Conservation (phyloP, 768 basidiomycete genomes). For the Mycena amicta region DNA sequence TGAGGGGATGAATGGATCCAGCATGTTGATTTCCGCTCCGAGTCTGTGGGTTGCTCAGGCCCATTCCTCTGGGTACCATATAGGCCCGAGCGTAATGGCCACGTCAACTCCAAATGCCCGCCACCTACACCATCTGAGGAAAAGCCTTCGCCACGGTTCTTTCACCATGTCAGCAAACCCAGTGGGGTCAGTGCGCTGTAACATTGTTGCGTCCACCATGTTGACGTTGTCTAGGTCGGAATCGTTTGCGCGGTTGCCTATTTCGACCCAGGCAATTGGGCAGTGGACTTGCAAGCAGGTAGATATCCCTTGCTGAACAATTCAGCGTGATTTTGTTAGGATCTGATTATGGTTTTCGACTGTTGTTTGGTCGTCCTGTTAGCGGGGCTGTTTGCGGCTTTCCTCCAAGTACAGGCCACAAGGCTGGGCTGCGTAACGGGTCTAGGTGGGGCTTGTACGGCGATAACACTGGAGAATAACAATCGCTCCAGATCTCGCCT, state of each 20-base stretch:
- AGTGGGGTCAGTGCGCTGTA: background rate
- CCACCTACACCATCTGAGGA: background rate
- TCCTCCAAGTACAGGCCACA: conserved; percentile 82
- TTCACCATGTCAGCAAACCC: background rate
- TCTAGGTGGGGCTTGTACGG: conserved; percentile 50
- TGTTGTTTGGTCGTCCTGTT: conserved; percentile 87
- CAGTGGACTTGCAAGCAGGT: conserved; percentile 89
- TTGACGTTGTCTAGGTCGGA: conserved; percentile 45
- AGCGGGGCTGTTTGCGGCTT: conserved; percentile 79
- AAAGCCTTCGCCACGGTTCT: background rate
- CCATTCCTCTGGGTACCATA: background rate
- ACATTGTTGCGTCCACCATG: background rate
- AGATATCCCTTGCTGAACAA: conserved; percentile 55
- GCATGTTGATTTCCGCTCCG: background rate
- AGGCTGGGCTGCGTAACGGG: conserved; percentile 84
- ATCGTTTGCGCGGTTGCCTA: conserved; percentile 87
- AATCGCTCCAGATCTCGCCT: conserved; percentile 48
- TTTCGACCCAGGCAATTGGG: conserved; percentile 76
- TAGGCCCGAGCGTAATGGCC: background rate
- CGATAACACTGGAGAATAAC: background rate
- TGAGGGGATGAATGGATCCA: background rate
- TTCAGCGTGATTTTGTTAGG: background rate
- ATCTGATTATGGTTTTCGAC: conserved; percentile 54
- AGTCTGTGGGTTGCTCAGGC: background rate
- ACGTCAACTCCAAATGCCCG: background rate